phyloP scores from a whole-genome alignment of 441 rosid genomes.

The Syzygium syzygioides region DNA sequence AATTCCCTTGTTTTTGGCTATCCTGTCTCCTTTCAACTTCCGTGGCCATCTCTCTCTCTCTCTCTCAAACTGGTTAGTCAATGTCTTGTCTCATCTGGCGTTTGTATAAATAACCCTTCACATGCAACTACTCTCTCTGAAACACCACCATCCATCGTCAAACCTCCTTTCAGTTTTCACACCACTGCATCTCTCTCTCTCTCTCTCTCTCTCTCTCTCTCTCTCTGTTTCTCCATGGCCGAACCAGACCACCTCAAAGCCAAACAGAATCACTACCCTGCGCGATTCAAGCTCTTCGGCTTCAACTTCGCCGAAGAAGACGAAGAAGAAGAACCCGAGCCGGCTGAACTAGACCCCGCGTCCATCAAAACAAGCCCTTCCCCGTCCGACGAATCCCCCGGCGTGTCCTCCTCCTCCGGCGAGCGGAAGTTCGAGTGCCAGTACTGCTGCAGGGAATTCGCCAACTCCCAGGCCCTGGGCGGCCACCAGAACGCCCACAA shows the following conservation, averaged over 20 bases:
- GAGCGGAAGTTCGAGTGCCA: conserved; percentile 96
- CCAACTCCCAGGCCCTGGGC: conserved; percentile 93
- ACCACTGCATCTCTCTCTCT: not conserved
- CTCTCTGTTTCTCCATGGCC: conserved; percentile 33
- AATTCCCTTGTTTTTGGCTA: not conserved
- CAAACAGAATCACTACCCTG: conserved; percentile 12
- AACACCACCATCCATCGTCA: not conserved
- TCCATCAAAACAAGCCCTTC: conserved; percentile 28
- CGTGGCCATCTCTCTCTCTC: not conserved
- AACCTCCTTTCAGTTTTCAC: not conserved
- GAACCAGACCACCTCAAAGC: conserved; percentile 42
- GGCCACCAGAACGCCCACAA: conserved; percentile 99
- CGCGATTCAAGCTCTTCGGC: conserved; percentile 81
- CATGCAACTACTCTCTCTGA: conserved; percentile 27
- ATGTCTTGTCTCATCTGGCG: conserved; percentile 12
- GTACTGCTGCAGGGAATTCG: conserved; percentile 84
- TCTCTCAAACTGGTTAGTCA: not conserved
- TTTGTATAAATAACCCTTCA: conserved; percentile 39
- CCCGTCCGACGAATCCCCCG: conserved; percentile 15
- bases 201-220: not conserved
- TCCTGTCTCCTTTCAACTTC: not conserved
- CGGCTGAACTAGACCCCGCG: conserved; percentile 10
- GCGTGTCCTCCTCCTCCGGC: conserved; percentile 2
- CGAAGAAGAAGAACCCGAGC: conserved; percentile 40
- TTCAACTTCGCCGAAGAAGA: conserved; percentile 67